Conservation (phyloP, 257 asterid species). For the Sherardia arvensis region DNA sequence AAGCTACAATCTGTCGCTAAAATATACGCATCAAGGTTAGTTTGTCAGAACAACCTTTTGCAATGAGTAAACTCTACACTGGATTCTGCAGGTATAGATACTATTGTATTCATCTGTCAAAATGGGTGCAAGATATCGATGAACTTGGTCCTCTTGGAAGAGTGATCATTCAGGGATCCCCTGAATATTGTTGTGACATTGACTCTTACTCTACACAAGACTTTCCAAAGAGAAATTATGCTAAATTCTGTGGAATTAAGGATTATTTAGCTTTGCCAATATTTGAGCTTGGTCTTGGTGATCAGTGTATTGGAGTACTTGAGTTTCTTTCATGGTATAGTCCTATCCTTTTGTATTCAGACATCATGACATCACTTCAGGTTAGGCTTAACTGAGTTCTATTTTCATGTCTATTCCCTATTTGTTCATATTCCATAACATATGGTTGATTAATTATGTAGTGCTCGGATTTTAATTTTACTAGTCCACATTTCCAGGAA, state of each 20-base stretch:
- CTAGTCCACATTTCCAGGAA: background rate
- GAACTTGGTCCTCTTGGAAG: background rate
- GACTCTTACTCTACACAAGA: background rate
- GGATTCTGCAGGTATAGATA: background rate
- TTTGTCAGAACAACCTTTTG: constrained; percentile 1
- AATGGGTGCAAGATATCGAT: background rate
- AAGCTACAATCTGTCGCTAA: background rate
- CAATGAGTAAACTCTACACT: background rate
- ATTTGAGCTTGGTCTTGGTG: background rate
- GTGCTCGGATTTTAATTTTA: background rate
- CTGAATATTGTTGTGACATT: background rate
- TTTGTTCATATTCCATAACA: no score
- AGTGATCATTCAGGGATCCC: background rate
- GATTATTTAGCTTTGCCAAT: background rate
- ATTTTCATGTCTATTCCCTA: background rate
- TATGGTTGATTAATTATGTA: background rate
- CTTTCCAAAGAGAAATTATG: background rate
- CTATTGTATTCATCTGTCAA: background rate
- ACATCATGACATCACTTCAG: background rate
- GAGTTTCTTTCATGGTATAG: background rate
- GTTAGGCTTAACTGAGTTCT: background rate
- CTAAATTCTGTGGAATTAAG: background rate
- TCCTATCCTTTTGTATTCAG: background rate
- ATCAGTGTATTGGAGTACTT: background rate
- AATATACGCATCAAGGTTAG: background rate